phyloP scores from a whole-genome alignment of 2,329 filamentous ascomycete species.

The Ophiostoma sp. region DNA sequence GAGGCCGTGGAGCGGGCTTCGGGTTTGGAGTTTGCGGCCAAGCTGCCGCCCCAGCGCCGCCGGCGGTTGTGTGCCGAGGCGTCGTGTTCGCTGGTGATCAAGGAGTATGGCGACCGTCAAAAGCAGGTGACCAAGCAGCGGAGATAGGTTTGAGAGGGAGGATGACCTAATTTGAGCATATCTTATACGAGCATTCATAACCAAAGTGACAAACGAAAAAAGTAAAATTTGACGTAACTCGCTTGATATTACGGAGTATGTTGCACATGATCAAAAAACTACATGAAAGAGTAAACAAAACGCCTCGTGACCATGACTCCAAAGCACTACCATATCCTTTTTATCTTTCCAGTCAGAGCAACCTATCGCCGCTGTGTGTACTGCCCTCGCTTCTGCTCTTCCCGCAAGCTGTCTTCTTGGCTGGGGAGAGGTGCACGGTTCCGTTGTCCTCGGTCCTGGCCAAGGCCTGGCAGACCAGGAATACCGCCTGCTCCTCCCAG shows the following conservation, averaged over 20 bases:
- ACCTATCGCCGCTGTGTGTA: constrained; percentile 55
- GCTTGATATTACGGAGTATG: neutral
- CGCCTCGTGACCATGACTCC: neutral
- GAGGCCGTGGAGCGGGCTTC: constrained; percentile 91
- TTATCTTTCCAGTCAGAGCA: neutral
- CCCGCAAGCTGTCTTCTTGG: constrained; percentile 77
- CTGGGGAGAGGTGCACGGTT: constrained; percentile 72
- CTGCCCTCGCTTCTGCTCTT: constrained; percentile 69
- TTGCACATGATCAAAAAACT: neutral
- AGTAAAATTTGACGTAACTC: neutral
- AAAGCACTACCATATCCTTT: neutral
- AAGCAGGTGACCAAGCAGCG: constrained; percentile 52
- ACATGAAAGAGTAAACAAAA: neutral
- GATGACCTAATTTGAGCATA: neutral
- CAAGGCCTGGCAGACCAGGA: constrained; percentile 35
- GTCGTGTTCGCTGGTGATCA: constrained; percentile 78
- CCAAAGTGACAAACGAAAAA: neutral
- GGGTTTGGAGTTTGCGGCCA: constrained; percentile 84
- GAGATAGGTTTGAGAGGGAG: neutral
- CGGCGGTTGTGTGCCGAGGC: constrained; percentile 83
- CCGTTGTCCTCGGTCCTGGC: constrained; percentile 42
- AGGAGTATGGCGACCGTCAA: constrained; percentile 69
- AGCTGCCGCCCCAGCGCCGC: constrained; percentile 71
- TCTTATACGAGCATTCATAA: neutral
- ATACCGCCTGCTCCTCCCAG: constrained; percentile 30